Percentiles rank a stretch among this genome's conserved stretches.
phyloP scores from a whole-genome alignment of 1,139 yeast genomes.

The Suhomyces bokatorum region DNA sequence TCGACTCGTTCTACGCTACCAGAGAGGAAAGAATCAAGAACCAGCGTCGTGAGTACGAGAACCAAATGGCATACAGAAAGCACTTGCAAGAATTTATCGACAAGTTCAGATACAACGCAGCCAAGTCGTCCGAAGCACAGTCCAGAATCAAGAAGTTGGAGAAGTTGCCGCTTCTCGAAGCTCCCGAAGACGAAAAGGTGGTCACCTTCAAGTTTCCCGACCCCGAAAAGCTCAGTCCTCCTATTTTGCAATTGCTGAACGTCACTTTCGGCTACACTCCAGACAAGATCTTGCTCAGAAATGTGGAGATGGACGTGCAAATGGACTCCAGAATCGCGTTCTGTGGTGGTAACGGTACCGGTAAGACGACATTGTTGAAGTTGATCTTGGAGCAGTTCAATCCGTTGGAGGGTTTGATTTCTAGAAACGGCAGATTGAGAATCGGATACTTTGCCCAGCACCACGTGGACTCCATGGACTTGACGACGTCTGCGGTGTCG shows the following conservation, averaged over 20 bases:
- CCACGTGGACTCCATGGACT: slow-evolving; percentile 97
- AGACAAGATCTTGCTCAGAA: slow-evolving; percentile 56
- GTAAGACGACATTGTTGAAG: slow-evolving; percentile 92
- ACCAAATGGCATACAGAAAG: slow-evolving; percentile 92
- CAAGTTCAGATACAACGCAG: slow-evolving; percentile 95
- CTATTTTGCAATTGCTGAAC: slow-evolving; percentile 82
- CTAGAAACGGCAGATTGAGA: slow-evolving; percentile 81
- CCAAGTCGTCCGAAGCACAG: slow-evolving; percentile 96
- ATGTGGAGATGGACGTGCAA: slow-evolving; percentile 88
- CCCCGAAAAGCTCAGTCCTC: slow-evolving; percentile 90
- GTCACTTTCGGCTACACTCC: slow-evolving; percentile 85
- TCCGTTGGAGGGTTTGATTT: slow-evolving; percentile 74
- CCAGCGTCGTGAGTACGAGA: slow-evolving; percentile 92
- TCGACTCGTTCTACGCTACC: slow-evolving; percentile 89
- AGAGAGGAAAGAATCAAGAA: slow-evolving; percentile 94
- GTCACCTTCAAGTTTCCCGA: slow-evolving; percentile 92
- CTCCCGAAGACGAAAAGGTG: slow-evolving; percentile 90
- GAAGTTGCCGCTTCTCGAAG: slow-evolving; percentile 86
- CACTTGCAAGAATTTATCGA: slow-evolving; percentile 94
- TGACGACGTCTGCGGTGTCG: slow-evolving; percentile 80
- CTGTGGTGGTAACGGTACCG: slow-evolving; percentile 99
- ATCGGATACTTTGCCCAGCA: slow-evolving; percentile 99
- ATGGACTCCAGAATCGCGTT: slow-evolving; percentile 93
- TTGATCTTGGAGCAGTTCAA: slow-evolving; percentile 73
- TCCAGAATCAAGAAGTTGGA: slow-evolving; percentile 95